Conservation (phyloP, 2,329 filamentous ascomycete species). For the Bipolaris victoriae region DNA sequence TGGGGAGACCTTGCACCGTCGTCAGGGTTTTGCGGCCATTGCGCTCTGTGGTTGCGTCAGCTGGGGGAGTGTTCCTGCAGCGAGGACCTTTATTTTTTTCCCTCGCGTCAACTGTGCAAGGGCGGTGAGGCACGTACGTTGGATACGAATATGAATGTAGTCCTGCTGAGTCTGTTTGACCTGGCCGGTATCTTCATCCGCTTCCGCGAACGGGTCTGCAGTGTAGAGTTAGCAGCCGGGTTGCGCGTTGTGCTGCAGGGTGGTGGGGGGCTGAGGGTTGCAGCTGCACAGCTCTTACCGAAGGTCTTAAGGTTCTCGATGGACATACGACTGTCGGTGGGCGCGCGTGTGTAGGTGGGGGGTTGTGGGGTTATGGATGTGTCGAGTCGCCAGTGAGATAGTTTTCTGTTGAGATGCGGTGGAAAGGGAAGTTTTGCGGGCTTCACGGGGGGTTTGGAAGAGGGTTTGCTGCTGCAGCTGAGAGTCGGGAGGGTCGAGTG, state of each 20-base stretch:
- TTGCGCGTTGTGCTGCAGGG: conserved; percentile 3
- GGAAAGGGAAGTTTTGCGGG: conserved; percentile 16
- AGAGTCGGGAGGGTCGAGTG: conserved; percentile 10
- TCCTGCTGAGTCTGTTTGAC: conserved; percentile 87
- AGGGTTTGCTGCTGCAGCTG: conserved; percentile 12
- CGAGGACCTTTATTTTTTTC: too few species aligned
- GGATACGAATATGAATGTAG: conserved; percentile 99
- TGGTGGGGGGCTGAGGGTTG: not conserved
- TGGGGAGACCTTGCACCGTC: conserved; percentile 97
- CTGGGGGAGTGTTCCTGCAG: not conserved
- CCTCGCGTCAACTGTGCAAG: not conserved
- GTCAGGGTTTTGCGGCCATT: conserved; percentile 99
- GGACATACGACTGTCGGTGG: conserved; percentile 41
- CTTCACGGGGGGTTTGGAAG: conserved; percentile 16
- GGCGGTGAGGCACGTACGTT: conserved; percentile 67
- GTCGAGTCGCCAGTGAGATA: conserved; percentile 9
- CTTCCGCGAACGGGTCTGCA: conserved; percentile 97
- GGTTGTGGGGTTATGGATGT: conserved; percentile 21
- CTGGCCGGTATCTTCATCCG: conserved; percentile 98
- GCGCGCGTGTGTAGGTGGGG: conserved; percentile 34
- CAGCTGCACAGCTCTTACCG: conserved; percentile 45
- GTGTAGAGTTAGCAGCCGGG: conserved; percentile 2
- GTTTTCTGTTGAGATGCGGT: conserved; percentile 5
- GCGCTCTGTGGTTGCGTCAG: conserved; percentile 74
- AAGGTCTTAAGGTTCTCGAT: conserved; percentile 55